These are phyloP conservation scores for Dalbergia oliveri DNA, from an alignment of 306 rosid genomes.

Conservation along the genomic window DNA sequence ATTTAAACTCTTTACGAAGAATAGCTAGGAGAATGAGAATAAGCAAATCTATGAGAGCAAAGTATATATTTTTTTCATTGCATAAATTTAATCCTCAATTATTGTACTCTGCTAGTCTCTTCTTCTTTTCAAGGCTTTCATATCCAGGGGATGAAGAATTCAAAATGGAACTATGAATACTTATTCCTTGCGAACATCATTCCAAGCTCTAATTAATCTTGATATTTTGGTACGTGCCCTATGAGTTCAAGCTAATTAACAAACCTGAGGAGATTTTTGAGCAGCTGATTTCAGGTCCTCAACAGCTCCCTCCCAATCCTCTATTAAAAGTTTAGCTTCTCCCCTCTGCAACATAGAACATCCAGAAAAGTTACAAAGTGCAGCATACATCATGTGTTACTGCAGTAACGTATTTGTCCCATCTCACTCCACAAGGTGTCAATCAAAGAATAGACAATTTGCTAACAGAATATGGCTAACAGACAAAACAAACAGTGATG, in stretches of 20 bases:
- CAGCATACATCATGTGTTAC: constrained; percentile 11
- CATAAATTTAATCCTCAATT: not conserved
- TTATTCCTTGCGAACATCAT: constrained; percentile 18
- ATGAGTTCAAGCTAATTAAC: constrained; percentile 32
- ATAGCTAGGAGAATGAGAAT: not conserved
- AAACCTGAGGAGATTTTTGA: constrained; percentile 93
- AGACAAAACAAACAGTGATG: constrained; percentile 35
- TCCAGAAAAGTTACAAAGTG: constrained; percentile 38
- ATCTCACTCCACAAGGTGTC: constrained; percentile 26
- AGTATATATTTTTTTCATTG: no score
- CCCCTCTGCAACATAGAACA: constrained; percentile 76
- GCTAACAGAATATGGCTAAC: constrained; percentile 12
- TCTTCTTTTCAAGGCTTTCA: constrained; percentile 33
- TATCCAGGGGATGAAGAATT: constrained; percentile 27
- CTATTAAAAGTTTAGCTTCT: constrained; percentile 92
- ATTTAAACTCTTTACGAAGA: constrained; percentile 5
- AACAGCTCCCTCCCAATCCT: constrained; percentile 99
- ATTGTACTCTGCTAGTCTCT: constrained; percentile 5
- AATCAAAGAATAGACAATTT: constrained; percentile 9
- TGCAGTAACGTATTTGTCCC: not conserved
- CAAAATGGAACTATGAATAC: not conserved
- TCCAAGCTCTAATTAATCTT: constrained; percentile 27
- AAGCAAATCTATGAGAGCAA: no score
- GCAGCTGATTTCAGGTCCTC: constrained; percentile 93
- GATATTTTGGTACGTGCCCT: constrained; percentile 15